These are phyloP conservation scores for Acacia melanoxylon DNA, from an alignment of 306 rosid species.

Conservation along the genomic window DNA sequence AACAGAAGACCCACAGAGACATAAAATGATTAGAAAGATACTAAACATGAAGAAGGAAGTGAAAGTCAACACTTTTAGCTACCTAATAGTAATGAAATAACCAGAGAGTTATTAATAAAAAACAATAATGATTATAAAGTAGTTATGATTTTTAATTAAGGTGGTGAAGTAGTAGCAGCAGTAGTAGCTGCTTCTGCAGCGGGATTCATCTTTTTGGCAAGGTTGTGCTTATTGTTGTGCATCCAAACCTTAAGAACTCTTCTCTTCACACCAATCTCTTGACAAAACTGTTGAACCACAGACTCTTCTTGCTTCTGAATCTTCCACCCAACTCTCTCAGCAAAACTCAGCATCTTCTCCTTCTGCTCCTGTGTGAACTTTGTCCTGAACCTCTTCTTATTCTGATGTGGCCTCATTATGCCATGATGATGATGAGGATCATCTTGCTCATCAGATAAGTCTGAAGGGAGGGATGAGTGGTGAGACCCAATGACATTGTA, in stretches of 20 bases:
- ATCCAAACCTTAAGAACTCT: conserved; percentile 86
- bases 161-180: neutral
- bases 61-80: neutral
- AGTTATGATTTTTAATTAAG: neutral
- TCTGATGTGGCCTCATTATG: neutral
- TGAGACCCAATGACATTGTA: conserved; percentile 5
- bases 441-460: conserved; percentile 64
- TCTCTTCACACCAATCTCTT: conserved; percentile 72
- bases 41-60: neutral
- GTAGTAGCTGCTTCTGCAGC: neutral
- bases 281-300: conserved; percentile 69
- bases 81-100: conserved; percentile 2
- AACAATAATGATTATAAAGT: neutral
- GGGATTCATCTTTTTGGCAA: conserved; percentile 43
- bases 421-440: conserved; percentile 30
- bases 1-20: neutral
- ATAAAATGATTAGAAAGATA: conserved; percentile 23
- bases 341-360: conserved; percentile 67
- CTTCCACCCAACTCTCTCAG: conserved; percentile 71
- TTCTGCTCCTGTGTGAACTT: conserved; percentile 76
- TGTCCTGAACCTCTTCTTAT: conserved; percentile 71
- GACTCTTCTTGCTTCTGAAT: conserved; percentile 77
- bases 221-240: conserved; percentile 79
- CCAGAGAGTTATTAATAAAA: neutral
- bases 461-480: conserved; percentile 3